A percentile compares a stretch with the other conserved stretches of the same genome.
Evolutionary conservation across 2,329 filamentous ascomycete genomes (phyloP).

Genomic region (Scedosporium aurantiacum): DNA sequence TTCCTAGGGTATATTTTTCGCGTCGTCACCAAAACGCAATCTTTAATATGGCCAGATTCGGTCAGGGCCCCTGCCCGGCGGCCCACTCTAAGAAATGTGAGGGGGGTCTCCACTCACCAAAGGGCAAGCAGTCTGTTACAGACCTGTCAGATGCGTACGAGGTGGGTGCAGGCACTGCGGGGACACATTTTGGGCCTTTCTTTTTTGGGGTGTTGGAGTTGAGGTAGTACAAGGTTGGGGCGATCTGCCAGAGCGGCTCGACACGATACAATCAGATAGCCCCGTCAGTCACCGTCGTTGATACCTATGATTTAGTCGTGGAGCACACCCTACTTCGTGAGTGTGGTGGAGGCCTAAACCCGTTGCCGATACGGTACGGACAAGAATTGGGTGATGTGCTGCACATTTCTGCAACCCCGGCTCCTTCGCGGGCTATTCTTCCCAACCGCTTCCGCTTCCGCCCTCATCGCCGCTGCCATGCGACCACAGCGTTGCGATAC

Average conservation of each 20-base stretch:
- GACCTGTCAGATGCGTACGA: background rate
- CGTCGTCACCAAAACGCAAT: no score
- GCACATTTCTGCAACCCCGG: background rate
- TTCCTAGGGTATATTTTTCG: no score
- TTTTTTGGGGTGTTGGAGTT: background rate
- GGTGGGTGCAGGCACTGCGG: background rate
- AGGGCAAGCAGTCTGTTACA: background rate
- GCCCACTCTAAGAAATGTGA: background rate
- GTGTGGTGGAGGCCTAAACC: background rate
- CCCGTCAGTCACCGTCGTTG: background rate
- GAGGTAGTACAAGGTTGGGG: background rate
- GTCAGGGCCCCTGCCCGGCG: background rate
- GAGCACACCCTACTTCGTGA: no score
- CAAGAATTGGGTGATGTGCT: background rate
- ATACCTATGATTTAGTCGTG: background rate
- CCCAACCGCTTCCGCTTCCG: background rate
- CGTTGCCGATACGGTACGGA: background rate
- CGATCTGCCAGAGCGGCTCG: background rate
- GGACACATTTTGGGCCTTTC: background rate
- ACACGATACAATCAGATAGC: background rate
- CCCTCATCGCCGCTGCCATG: background rate
- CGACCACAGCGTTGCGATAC: background rate
- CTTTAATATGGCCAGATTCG: no score
- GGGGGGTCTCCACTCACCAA: background rate
- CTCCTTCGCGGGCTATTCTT: background rate